Evolutionary conservation across 2,329 filamentous ascomycete genomes (phyloP), one percentile per base, ranked within the genome.

Genomic region (Fusarium secorum): DNA sequence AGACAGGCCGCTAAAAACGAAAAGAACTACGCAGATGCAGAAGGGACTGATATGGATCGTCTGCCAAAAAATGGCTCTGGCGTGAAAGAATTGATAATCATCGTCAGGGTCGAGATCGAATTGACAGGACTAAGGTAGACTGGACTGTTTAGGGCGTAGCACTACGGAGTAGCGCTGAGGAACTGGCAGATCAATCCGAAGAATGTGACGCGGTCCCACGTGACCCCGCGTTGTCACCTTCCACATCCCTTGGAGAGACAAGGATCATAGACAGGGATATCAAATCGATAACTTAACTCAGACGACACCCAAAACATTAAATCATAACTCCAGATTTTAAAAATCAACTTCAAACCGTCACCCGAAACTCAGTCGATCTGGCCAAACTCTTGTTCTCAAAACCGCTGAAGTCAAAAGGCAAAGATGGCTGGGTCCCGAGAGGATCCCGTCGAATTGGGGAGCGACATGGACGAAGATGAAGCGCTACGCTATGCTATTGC

Each of bases 401-500:
- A 49, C 44, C 59, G 62, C 54, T 64, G 63, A 28, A 49, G 60
- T 45, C 57, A 56, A 60, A 67, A 33, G 24, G 62, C 53, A 36
- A 36, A 33, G 42, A 74, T 79, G 77, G 46, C 71, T 32, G 68
- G 60, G 36, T 55, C 71, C 42, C 61, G 68, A 41, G 63, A 65
- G 60, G 73, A 77, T 45, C 59, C 76, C 30, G 59, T 70, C 20
- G 64, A 76, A 35, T 76, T 80, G 64, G 77, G 64, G 38, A 75
- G 75, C 48, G 79, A 81, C 48, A 78, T 78, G 28, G 85, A 87
- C 48, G 86, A 89, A 24, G 87, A 91, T 55, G 87, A 88, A 64
- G 87, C 89, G 33, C 79, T 91, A n/a, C 84, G 84, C 32, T 83
- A 83, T 64, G 89, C 90, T 33, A 89, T 92, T 62, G 88, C 85